Evolutionary conservation across 306 rosid genomes (phyloP).

Genomic region (Castanea crenata): DNA sequence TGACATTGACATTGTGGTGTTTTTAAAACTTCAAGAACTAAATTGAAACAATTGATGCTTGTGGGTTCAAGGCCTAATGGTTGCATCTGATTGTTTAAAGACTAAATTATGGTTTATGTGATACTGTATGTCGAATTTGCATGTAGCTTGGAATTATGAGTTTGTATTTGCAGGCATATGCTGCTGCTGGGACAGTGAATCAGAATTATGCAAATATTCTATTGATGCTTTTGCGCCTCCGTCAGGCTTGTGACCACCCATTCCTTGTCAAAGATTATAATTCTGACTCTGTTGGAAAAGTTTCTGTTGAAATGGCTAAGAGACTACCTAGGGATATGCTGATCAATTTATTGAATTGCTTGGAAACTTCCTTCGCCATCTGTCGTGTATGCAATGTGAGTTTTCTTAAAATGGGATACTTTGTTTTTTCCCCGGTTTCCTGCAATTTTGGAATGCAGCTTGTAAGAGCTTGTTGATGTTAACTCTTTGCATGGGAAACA

Average conservation of each 20-base stretch:
- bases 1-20: too few species aligned
- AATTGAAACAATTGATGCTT: too few species aligned
- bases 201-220: conserved; percentile 98
- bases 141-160: conserved; percentile 23
- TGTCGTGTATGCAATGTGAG: conserved; percentile 79
- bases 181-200: conserved; percentile 97
- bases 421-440: conserved; percentile 5
- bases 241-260: conserved; percentile 99
- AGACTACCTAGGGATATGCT: conserved; percentile 67
- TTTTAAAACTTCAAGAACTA: too few species aligned
- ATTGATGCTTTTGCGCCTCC: conserved; percentile 92
- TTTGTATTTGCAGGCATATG: conserved; percentile 76
- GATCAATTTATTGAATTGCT: conserved; percentile 49
- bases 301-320: conserved; percentile 73
- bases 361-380: conserved; percentile 70
- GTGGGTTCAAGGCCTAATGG: too few species aligned
- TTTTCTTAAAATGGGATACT: conserved; percentile 25
- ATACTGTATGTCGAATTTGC: conserved; percentile 8
- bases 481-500: neutral
- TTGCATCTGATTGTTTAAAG: neutral
- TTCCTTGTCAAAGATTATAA: conserved; percentile 76
- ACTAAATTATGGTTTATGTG: neutral
- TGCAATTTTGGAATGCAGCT: conserved; percentile 6
- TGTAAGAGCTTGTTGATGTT: conserved; percentile 6
- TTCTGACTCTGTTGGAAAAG: conserved; percentile 63